These are phyloP conservation scores for Amanita inopinata DNA, from an alignment of 768 basidiomycete species.

Conservation along the genomic window DNA sequence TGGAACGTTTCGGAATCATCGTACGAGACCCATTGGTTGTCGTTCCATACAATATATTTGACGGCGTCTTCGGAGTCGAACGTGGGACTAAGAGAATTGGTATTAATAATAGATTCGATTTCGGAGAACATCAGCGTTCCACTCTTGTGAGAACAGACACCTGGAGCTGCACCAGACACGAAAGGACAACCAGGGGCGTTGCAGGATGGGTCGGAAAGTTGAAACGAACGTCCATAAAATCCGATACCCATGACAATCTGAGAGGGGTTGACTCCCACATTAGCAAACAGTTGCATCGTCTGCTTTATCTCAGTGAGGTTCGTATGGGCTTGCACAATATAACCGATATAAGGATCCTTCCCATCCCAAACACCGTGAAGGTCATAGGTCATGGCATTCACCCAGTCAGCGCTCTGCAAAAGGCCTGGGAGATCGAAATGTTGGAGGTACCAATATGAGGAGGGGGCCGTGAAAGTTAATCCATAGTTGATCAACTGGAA, in stretches of 20 bases:
- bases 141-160: conserved; percentile 9
- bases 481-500: conserved; percentile 16
- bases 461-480: conserved; percentile 18
- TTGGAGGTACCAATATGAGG: conserved; percentile 22
- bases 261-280: conserved; percentile 14
- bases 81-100: conserved; percentile 5
- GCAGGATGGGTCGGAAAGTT: conserved; percentile 14
- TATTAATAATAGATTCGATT: conserved; percentile 13
- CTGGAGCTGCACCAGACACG: conserved; percentile 11
- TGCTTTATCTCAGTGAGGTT: conserved; percentile 18
- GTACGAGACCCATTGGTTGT: conserved; percentile 20
- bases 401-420: conserved; percentile 16
- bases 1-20: conserved; percentile 17
- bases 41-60: conserved; percentile 17
- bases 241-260: conserved; percentile 19
- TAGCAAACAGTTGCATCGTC: conserved; percentile 16
- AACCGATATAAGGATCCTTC: conserved; percentile 10
- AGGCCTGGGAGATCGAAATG: conserved; percentile 19
- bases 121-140: conserved; percentile 15
- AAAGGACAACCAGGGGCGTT: conserved; percentile 14
- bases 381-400: conserved; percentile 18
- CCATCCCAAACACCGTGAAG: conserved; percentile 16
- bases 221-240: conserved; percentile 21
- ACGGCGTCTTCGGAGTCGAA: conserved; percentile 18
- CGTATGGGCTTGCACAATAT: conserved; percentile 12